These are phyloP conservation scores for Fusarium gaditjirri DNA, from an alignment of 2,329 filamentous ascomycete species.

Conservation along the genomic window DNA sequence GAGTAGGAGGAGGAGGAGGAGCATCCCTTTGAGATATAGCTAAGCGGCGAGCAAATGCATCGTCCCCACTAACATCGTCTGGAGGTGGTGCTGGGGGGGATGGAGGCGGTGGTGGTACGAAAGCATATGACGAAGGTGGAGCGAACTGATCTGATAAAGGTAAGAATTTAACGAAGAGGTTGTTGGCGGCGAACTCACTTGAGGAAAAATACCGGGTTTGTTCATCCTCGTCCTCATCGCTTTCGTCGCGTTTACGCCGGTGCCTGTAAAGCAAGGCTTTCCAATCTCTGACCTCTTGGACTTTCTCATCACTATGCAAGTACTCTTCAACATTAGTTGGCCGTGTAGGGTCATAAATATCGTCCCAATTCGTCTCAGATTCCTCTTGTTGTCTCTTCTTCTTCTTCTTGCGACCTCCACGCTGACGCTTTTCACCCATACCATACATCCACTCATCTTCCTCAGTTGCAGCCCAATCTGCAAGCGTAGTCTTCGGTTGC, in stretches of 20 bases:
- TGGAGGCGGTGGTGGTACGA: conserved; percentile 65
- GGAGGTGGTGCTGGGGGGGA: conserved; percentile 59
- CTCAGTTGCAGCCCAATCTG: conserved; percentile 81
- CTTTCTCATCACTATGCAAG: conserved; percentile 83
- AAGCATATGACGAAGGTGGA: conserved; percentile 66
- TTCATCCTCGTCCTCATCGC: conserved; percentile 54
- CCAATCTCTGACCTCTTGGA: conserved; percentile 85
- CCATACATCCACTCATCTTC: conserved; percentile 85
- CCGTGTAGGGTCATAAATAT: conserved; percentile 85
- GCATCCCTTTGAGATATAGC: conserved; percentile 61
- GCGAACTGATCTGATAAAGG: conserved; percentile 65
- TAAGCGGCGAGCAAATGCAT: conserved; percentile 73
- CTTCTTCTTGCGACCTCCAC: conserved; percentile 83
- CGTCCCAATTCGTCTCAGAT: conserved; percentile 84
- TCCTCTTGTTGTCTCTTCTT: conserved; percentile 66
- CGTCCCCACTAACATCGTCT: conserved; percentile 73
- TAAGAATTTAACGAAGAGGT: conserved; percentile 31
- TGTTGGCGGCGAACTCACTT: conserved; percentile 47
- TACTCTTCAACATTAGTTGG: conserved; percentile 90
- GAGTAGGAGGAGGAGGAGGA: conserved; percentile 47
- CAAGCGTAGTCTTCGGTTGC: conserved; percentile 73
- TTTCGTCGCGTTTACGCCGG: conserved; percentile 58
- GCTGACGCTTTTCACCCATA: conserved; percentile 71
- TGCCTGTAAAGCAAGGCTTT: conserved; percentile 83
- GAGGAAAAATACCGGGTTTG: conserved; percentile 42